Percentiles rank a stretch among this genome's conserved stretches.
Conservation (phyloP, 2,329 filamentous ascomycete species). For the Colletotrichum eremochloae region DNA sequence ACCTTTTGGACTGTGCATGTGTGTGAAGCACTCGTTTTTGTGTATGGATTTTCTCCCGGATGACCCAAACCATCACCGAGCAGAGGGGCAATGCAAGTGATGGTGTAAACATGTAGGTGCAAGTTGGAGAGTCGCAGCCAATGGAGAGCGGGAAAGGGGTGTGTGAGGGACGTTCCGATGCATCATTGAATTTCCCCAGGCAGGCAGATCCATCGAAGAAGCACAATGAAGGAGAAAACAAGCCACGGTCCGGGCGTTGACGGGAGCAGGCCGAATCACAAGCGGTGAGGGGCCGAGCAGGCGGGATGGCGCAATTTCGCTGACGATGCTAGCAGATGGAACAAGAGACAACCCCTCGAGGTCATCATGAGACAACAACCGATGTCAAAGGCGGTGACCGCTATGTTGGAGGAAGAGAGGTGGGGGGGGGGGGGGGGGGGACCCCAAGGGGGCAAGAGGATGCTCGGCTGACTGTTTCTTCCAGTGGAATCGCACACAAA, state of each 20-base stretch:
- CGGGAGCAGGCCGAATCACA: background rate
- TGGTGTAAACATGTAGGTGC: constrained; percentile 26
- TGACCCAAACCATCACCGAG: background rate
- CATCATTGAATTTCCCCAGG: background rate
- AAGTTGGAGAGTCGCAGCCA: background rate
- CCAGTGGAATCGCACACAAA: background rate
- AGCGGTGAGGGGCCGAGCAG: constrained; percentile 5
- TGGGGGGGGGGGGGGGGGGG: background rate
- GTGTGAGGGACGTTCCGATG: background rate
- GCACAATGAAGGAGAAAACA: constrained; percentile 5
- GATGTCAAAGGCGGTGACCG: background rate
- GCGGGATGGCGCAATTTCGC: constrained; percentile 3
- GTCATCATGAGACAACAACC: background rate
- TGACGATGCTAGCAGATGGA: background rate
- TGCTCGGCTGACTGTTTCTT: background rate
- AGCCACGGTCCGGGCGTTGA: background rate
- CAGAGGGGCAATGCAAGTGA: constrained; percentile 7
- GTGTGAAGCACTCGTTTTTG: background rate
- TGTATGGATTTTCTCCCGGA: background rate
- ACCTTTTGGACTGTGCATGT: background rate
- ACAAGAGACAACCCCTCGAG: background rate
- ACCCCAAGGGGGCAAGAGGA: background rate
- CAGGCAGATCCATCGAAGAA: background rate
- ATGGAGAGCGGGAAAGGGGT: background rate
- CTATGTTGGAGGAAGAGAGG: background rate